Evolutionary conservation across 768 basidiomycete genomes (phyloP), one percentile per base, ranked within the genome.

Genomic region (Filobasidium wieringae): DNA sequence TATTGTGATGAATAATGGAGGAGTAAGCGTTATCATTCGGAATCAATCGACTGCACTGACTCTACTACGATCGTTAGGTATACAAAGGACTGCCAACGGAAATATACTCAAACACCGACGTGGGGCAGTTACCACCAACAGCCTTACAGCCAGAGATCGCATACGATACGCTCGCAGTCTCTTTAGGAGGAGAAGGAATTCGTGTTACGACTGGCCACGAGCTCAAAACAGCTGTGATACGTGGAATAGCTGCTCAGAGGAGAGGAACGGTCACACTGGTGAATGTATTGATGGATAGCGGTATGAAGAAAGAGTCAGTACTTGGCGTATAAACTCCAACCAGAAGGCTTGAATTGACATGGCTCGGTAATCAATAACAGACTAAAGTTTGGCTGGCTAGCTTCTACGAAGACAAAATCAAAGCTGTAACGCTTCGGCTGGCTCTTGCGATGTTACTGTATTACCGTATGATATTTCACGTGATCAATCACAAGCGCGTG

Each of bases 1-100:
- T 29, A 49, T 65, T 11, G 61, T 65, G 15, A 65, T 65, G 64
- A 65, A 65, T 43, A 65, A 65, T 37, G 58, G 57, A 11, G 64
- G 64, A 29, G 64, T 65, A 47, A 15, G 50, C 14, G 33, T 15
- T 4, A 31, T 15, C 22, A 17, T 11, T 17, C n/a, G 31, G 51
- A 14, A 53, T 8, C 7, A 4, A 14, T 7, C 45, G 19, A 14
- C 15, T 49, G 15, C 3, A 17, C 6, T 30, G 8, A 41, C 19
- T 22, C 32, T 7, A 8, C 15, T 39, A 30, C 29, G 1, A n/a
- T 27, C 31, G 2, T 29, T 53, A 65, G 64, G 61, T 65, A n/a
- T 65, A 65, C 53, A 62, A 65, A 30, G 64, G 64, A 1, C 61
- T 65, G 36, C 53, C 58, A 11, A 19, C 53, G 1, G 4, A 39